Evolutionary conservation across 139 green algal species (phyloP).

Genomic region (Zygnema circumcarinatum): DNA sequence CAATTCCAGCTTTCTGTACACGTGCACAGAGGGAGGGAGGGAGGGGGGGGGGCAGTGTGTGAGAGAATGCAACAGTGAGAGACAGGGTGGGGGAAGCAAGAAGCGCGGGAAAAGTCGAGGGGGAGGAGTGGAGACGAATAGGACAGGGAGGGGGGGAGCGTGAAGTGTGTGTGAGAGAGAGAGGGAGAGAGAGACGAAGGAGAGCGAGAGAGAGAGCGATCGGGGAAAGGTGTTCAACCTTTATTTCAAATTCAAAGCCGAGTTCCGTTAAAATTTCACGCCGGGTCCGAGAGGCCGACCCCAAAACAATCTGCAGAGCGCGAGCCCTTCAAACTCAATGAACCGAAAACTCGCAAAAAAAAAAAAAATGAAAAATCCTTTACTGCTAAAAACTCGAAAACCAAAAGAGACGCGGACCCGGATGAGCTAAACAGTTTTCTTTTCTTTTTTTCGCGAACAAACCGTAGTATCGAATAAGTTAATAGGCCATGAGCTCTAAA

Average conservation of each 20-base stretch:
- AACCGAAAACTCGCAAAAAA: no score
- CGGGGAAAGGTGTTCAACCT: not conserved
- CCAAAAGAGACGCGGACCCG: no score
- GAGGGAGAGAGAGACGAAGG: not conserved
- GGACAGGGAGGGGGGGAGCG: no score
- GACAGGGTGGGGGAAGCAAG: not conserved
- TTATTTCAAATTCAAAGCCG: constrained; percentile 30
- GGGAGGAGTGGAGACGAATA: not conserved
- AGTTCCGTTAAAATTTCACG: constrained; percentile 45
- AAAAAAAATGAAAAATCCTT: no score
- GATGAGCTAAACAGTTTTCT: no score
- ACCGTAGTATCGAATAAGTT: no score
- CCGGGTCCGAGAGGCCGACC: constrained; percentile 27
- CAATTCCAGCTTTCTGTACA: constrained; percentile 75
- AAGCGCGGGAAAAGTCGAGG: not conserved
- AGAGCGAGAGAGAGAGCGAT: not conserved
- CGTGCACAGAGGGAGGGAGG: not conserved
- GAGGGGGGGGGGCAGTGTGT: not conserved
- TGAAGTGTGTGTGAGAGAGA: no score
- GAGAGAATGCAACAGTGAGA: not conserved
- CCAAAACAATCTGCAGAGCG: constrained; percentile 51
- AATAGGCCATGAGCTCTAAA: no score
- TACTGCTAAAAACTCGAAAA: no score
- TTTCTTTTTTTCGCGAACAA: no score
- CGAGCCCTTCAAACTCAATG: no score